Evolutionary conservation across 2,329 filamentous ascomycete species (phyloP).

Genomic region (Aspergillus aculeatus): DNA sequence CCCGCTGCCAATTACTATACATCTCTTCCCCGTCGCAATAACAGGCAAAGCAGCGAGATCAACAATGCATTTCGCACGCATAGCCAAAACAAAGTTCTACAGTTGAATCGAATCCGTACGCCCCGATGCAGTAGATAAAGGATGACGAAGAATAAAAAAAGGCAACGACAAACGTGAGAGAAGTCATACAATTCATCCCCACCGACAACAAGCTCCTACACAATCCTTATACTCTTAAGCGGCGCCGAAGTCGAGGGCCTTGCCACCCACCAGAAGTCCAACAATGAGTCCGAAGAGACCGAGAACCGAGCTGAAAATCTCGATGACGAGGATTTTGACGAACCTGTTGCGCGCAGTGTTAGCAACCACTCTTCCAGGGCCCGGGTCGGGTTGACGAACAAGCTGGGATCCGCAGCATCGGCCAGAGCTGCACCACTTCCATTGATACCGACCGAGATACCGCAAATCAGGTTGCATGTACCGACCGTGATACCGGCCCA

Average conservation of each 20-base stretch:
- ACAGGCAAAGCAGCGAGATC: constrained; percentile 27
- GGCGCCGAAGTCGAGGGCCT: constrained; percentile 69
- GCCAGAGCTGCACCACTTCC: constrained; percentile 94
- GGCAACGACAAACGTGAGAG: constrained; percentile 18
- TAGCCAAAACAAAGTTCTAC: constrained; percentile 26
- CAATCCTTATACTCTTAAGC: constrained; percentile 22
- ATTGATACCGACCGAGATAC: constrained; percentile 96
- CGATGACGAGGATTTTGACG: constrained; percentile 97
- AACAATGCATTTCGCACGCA: constrained; percentile 30
- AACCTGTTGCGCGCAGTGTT: constrained; percentile 59
- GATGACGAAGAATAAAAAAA: constrained; percentile 24
- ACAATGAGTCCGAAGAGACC: constrained; percentile 96
- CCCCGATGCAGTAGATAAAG: constrained; percentile 40
- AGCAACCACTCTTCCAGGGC: not conserved
- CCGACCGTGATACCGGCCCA: constrained; percentile 95
- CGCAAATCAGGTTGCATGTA: constrained; percentile 92
- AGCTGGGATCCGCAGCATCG: constrained; percentile 84
- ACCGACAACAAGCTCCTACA: constrained; percentile 13
- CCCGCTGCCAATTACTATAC: constrained; percentile 20
- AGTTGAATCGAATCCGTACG: constrained; percentile 37
- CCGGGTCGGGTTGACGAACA: constrained; percentile 59
- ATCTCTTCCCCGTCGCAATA: constrained; percentile 1
- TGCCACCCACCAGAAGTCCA: constrained; percentile 81
- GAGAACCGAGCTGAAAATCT: constrained; percentile 97
- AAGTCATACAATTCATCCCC: constrained; percentile 25